Conservation (phyloP, 2,329 filamentous ascomycete genomes). For the Alternaria alternata region DNA sequence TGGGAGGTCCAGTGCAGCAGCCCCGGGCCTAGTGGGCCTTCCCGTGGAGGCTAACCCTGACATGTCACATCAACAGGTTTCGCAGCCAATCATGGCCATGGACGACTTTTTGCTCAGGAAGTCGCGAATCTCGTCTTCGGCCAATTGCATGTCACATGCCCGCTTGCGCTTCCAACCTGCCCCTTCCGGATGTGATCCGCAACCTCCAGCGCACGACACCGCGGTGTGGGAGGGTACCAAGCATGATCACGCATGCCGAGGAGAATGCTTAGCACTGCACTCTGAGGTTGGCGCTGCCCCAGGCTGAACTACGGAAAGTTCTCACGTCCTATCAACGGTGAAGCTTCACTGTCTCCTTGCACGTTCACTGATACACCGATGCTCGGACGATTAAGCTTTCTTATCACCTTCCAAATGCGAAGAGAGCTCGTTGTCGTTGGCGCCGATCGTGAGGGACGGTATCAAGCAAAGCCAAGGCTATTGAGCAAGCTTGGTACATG, state of each 20-base stretch:
- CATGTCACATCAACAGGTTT: not conserved
- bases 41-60: conserved; percentile 2
- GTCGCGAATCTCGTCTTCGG: conserved; percentile 7
- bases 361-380: not conserved
- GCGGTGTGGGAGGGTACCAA: conserved; percentile 12
- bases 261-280: conserved; percentile 14
- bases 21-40: conserved; percentile 13
- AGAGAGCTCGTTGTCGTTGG: not conserved
- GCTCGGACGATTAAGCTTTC: not conserved
- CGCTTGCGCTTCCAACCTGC: conserved; percentile 21
- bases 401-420: conserved; percentile 1
- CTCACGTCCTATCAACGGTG: conserved; percentile 1
- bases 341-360: not conserved
- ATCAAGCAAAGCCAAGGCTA: conserved; percentile 18
- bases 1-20: not conserved
- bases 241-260: conserved; percentile 18
- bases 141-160: conserved; percentile 14
- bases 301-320: not conserved
- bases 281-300: not conserved
- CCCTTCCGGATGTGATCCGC: conserved; percentile 14
- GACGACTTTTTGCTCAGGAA: not conserved
- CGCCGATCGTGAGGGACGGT: not conserved
- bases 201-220: conserved; percentile 1
- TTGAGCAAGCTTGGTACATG: conserved; percentile 24
- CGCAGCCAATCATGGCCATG: not conserved